phyloP scores from a whole-genome alignment of 2,329 filamentous ascomycete species.

The Colletotrichum incanum region DNA sequence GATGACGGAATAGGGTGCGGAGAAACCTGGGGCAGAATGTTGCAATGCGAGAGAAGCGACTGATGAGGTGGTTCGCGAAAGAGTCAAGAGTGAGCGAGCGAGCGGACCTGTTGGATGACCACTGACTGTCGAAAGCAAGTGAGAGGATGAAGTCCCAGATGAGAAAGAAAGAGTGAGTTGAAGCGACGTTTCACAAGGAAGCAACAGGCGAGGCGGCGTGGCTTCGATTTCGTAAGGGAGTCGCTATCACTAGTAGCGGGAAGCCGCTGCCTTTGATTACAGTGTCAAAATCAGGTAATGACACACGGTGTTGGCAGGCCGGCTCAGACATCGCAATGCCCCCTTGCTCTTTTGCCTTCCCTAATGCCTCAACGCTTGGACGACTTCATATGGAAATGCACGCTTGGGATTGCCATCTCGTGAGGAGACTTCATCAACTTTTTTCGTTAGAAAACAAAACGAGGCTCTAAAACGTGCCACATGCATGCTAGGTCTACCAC shows the following conservation, averaged over 20 bases:
- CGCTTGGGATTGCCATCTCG: not conserved
- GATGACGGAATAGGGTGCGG: slow-evolving; percentile 27
- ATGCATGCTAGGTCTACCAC: slow-evolving; percentile 43
- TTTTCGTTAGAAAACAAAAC: slow-evolving; percentile 41
- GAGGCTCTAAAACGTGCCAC: slow-evolving; percentile 42
- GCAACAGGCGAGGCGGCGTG: slow-evolving; percentile 4
- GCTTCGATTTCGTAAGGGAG: slow-evolving; percentile 4
- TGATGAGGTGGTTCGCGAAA: not conserved
- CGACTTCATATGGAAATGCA: not conserved
- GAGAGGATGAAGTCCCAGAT: slow-evolving; percentile 2
- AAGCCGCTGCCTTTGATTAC: not conserved
- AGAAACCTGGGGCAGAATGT: slow-evolving; percentile 20
- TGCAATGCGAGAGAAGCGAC: not conserved
- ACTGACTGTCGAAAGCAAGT: slow-evolving; percentile 1
- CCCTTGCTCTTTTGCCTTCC: slow-evolving; percentile 11
- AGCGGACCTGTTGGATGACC: not conserved
- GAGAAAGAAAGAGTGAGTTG: slow-evolving; percentile 1
- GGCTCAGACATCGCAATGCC: not conserved
- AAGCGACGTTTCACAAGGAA: slow-evolving; percentile 22
- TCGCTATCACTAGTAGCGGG: not conserved
- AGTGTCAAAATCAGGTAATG: not conserved
- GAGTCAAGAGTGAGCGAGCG: not conserved
- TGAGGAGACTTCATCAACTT: slow-evolving; percentile 36
- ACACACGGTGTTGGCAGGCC: slow-evolving; percentile 3
- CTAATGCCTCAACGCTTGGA: not conserved